Conservation (phyloP, 345 rosid genomes). For the Excoecaria agallocha region DNA sequence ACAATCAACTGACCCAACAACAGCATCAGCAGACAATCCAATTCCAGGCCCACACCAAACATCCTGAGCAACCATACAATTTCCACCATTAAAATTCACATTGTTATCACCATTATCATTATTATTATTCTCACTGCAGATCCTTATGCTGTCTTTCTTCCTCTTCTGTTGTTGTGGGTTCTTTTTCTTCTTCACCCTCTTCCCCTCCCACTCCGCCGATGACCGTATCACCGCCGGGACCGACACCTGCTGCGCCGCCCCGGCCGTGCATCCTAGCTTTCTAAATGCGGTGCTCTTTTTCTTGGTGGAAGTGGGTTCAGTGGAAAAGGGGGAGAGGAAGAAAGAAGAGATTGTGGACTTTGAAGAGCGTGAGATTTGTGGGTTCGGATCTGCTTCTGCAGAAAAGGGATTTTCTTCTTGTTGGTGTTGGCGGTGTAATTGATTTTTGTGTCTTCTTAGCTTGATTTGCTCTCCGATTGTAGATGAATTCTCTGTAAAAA, state of each 20-base stretch:
- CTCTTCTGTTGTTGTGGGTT: constrained; percentile 25
- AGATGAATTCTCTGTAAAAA: constrained; percentile 44
- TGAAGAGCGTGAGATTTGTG: constrained; percentile 34
- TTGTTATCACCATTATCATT: neutral
- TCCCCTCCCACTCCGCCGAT: constrained; percentile 79
- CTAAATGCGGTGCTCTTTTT: constrained; percentile 57
- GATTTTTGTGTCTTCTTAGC: constrained; percentile 54
- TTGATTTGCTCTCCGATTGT: constrained; percentile 46
- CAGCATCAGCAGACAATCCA: constrained; percentile 76
- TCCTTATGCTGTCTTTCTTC: constrained; percentile 32
- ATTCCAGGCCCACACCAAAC: constrained; percentile 96
- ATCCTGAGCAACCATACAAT: constrained; percentile 59
- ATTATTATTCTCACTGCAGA: constrained; percentile 21
- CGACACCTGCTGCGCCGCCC: constrained; percentile 76
- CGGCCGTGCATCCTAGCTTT: constrained; percentile 71
- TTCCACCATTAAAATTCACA: constrained; percentile 24
- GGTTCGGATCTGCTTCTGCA: constrained; percentile 39
- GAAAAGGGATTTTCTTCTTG: constrained; percentile 1
- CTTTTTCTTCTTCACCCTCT: constrained; percentile 46
- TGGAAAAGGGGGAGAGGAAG: constrained; percentile 35
- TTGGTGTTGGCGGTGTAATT: constrained; percentile 16
- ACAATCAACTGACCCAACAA: constrained; percentile 55
- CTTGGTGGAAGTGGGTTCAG: constrained; percentile 24
- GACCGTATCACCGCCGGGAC: constrained; percentile 74
- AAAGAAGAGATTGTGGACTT: constrained; percentile 53